phyloP scores from a whole-genome alignment of 306 rosid species.

The Prosopis cineraria region DNA sequence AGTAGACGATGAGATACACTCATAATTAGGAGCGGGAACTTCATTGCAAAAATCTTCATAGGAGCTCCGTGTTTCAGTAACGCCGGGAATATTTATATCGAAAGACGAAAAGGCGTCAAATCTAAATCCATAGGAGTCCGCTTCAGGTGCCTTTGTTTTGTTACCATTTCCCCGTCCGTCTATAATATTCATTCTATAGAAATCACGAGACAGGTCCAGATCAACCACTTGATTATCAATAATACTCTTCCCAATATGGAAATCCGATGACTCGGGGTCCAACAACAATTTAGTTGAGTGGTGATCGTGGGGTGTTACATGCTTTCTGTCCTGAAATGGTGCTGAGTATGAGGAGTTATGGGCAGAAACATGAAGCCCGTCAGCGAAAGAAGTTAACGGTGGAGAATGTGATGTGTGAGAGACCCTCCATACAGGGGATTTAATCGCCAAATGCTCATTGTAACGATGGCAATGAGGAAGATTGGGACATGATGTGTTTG shows the following conservation, averaged over 20 bases:
- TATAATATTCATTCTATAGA: slow-evolving; percentile 39
- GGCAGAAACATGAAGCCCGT: slow-evolving; percentile 28
- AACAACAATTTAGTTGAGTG: slow-evolving; percentile 19
- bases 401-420: slow-evolving; percentile 35
- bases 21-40: neutral
- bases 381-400: slow-evolving; percentile 38
- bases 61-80: slow-evolving; percentile 30
- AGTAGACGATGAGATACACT: slow-evolving; percentile 24
- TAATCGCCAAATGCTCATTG: slow-evolving; percentile 31
- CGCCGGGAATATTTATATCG: slow-evolving; percentile 33
- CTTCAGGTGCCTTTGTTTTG: slow-evolving; percentile 30
- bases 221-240: slow-evolving; percentile 35
- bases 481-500: slow-evolving; percentile 18
- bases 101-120: slow-evolving; percentile 12
- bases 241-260: neutral
- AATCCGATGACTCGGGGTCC: slow-evolving; percentile 19
- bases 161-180: slow-evolving; percentile 36
- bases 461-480: slow-evolving; percentile 24
- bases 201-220: slow-evolving; percentile 40
- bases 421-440: slow-evolving; percentile 38
- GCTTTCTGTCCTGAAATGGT: slow-evolving; percentile 30
- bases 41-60: slow-evolving; percentile 28
- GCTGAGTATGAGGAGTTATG: slow-evolving; percentile 26
- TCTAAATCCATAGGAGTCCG: slow-evolving; percentile 17
- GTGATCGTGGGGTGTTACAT: slow-evolving; percentile 22